Base-by-base conservation (phyloP, 768 basidiomycete species). In the Crepidotus variabilis region DNA sequence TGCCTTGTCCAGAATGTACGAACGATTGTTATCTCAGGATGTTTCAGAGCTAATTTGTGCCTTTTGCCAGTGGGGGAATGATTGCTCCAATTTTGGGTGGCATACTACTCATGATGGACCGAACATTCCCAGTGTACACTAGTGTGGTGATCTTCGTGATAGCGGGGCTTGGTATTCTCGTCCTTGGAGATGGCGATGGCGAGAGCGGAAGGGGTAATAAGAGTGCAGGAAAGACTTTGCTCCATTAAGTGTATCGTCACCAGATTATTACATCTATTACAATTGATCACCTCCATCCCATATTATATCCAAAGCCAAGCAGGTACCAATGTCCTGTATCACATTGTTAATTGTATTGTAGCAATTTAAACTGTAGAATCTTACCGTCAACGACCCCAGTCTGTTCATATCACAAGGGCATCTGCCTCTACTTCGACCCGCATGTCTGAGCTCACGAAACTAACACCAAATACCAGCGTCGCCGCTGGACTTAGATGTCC, bases 1-100 rank as follows among this genome's bases (percentile, higher is more conserved):
- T 2, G 92, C 92, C 9, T 70, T 95, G 1, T 93, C 89, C 1
- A 78, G 94, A 69, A 84, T 94, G 87, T 92, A 65, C 51, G 87
- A 76, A 20, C 18, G 47, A 22, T 49, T 22, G 39, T 34, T 14
- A 35, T 51, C 45, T 39, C 21, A 10, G 23, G 22, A n/a, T 20
- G 4, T 22, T 52, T 24, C 35, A 23, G 33, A n/a, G 49, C 36
- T 13, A 49, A 50, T 48, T 47, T 43, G 3, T 14, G 39, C 18
- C 11, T 43, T 50, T 63, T 10, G 61, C 5, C 72, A 94, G 92
- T 69, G 90, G 92, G 7, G 92, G 92, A 5, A 93, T 94, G 86
- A 86, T 91, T 28, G 92, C 91, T 0, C 92, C 92, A 0, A 76
- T 94, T 34, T 69, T 90, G 5, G 92, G 92, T 0, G 92, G 92